These are phyloP conservation scores for Scenedesmus sp. DNA, from an alignment of 163 green algal genomes.

Conservation along the genomic window DNA sequence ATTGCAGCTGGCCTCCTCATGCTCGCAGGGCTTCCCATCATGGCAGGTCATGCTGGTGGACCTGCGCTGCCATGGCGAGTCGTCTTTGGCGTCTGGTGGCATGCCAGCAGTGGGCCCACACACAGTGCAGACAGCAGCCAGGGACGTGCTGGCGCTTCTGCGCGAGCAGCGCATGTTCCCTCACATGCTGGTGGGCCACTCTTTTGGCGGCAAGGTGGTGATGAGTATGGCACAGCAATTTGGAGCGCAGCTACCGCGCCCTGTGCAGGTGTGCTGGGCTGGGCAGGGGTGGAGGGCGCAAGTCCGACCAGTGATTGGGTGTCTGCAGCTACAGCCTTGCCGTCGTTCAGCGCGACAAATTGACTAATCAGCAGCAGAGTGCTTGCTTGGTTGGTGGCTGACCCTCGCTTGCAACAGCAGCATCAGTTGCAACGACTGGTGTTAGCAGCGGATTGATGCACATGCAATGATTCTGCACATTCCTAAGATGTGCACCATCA, in stretches of 20 bases:
- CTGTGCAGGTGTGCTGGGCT: conserved; percentile 74
- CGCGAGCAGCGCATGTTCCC: conserved; percentile 87
- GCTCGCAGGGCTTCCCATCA: conserved; percentile 75
- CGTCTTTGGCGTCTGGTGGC: conserved; percentile 51
- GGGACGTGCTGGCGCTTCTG: conserved; percentile 89
- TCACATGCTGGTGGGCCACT: conserved; percentile 93
- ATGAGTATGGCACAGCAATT: conserved; percentile 95
- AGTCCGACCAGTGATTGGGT: background rate
- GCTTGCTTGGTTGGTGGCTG: background rate
- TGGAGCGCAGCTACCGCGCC: conserved; percentile 76
- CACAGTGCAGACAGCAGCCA: conserved; percentile 77
- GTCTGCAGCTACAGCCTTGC: background rate
- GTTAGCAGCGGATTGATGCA: background rate
- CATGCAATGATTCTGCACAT: background rate
- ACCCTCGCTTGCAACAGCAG: background rate
- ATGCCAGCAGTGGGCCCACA: conserved; percentile 65
- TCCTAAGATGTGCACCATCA: background rate
- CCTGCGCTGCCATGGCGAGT: conserved; percentile 94
- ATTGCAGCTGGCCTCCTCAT: background rate
- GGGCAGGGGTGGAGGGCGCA: background rate
- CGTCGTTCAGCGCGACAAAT: background rate
- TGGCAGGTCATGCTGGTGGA: conserved; percentile 97
- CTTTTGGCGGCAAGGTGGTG: conserved; percentile 96
- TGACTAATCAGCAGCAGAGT: background rate
- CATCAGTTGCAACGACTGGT: background rate